Percentiles rank a stretch among this genome's conserved stretches.
Evolutionary conservation across 2,329 filamentous ascomycete genomes (phyloP).

Genomic region (Fusarium buharicum): DNA sequence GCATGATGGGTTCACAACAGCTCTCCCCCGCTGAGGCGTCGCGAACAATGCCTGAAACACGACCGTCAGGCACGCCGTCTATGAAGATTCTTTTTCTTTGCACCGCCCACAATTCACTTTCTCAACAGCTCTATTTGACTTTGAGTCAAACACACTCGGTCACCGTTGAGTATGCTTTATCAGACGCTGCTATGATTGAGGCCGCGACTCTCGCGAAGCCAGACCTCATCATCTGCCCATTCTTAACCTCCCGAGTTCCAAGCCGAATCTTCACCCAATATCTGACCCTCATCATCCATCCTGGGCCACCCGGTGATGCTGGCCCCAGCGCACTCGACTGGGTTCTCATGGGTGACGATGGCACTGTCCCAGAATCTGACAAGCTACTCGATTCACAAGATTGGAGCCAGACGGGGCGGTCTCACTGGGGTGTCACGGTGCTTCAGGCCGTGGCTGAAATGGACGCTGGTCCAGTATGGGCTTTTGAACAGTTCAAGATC

Average conservation of each 20-base stretch:
- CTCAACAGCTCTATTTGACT: conserved; percentile 27
- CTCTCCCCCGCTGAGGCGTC: not conserved
- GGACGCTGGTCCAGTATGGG: conserved; percentile 34
- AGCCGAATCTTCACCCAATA: conserved; percentile 20
- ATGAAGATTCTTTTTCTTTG: conserved; percentile 36
- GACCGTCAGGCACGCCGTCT: not conserved
- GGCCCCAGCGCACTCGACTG: conserved; percentile 32
- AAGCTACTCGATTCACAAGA: conserved; percentile 20
- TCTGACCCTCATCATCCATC: conserved; percentile 29
- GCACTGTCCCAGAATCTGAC: conserved; percentile 9
- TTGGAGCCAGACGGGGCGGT: conserved; percentile 23
- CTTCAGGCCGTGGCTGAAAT: conserved; percentile 32
- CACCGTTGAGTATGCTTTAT: conserved; percentile 32
- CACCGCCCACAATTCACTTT: conserved; percentile 33
- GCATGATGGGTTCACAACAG: conserved; percentile 3
- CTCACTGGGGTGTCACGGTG: conserved; percentile 35
- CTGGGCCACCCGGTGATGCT: conserved; percentile 30
- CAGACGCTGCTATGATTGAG: conserved; percentile 28
- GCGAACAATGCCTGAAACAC: not conserved
- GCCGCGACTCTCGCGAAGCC: conserved; percentile 20
- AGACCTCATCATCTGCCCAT: conserved; percentile 27
- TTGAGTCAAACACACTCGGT: conserved; percentile 16
- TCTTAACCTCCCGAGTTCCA: conserved; percentile 24
- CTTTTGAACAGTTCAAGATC: conserved; percentile 32
- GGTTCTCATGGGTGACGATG: conserved; percentile 33